Percentiles rank a stretch among this genome's conserved stretches.
These are phyloP conservation scores for Baudoinia panamericana DNA, from an alignment of 495 filamentous ascomycete genomes.

Conservation along the genomic window DNA sequence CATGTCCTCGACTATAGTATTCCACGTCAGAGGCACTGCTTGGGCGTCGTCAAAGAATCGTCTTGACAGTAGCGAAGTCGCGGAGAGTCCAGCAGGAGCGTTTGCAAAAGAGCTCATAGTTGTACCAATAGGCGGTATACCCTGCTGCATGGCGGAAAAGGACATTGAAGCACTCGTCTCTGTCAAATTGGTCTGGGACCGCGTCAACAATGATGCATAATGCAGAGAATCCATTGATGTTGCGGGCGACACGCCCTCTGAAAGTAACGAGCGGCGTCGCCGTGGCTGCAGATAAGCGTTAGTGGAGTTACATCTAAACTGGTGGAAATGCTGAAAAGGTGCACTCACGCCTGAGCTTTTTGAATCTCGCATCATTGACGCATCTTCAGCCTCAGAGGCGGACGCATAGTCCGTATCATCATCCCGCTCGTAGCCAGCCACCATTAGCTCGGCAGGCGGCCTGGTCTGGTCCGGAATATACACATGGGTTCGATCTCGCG, in stretches of 20 bases:
- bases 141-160: conserved; percentile 33
- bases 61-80: conserved; percentile 51
- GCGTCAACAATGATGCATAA: conserved; percentile 37
- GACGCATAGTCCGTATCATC: conserved; percentile 60
- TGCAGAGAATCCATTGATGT: conserved; percentile 84
- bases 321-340: not conserved
- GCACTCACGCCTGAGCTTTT: conserved; percentile 45
- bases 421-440: conserved; percentile 56
- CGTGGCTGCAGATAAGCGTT: conserved; percentile 28
- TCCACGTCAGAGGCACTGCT: conserved; percentile 69
- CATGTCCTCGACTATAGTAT: conserved; percentile 79
- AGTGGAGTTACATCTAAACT: not conserved
- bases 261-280: conserved; percentile 48
- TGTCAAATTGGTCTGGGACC: conserved; percentile 23
- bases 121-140: conserved; percentile 43
- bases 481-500: conserved; percentile 74
- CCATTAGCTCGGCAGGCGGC: conserved; percentile 85
- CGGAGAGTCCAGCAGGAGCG: conserved; percentile 42
- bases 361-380: conserved; percentile 46
- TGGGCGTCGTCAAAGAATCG: conserved; percentile 78
- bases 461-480: conserved; percentile 80
- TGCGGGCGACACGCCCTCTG: conserved; percentile 72
- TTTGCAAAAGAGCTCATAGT: conserved; percentile 55
- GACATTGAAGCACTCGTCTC: conserved; percentile 29
- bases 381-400: conserved; percentile 73